Base-by-base conservation (phyloP, 805 yeast species). In the Saccharomycopsis sp. region DNA sequence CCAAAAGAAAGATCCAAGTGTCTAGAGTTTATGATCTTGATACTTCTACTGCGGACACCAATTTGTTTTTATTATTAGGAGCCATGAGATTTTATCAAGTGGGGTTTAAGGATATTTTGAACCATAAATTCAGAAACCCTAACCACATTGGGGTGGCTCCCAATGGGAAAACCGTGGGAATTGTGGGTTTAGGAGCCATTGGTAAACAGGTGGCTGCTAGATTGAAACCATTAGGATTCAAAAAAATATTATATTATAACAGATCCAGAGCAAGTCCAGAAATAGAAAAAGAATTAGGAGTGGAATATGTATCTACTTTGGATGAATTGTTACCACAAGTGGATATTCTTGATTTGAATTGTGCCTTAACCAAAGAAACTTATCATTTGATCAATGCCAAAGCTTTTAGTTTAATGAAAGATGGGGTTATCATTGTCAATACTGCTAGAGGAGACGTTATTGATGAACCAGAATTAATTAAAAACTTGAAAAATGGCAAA, bases 381-480 rank as follows among this genome's bases (percentile, higher is more conserved):
- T 52, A 44, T 21, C 69, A 65, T 41, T 45, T 65, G 42, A 58
- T 66, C 39, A 60, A 57, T 43, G 69, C 64, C 36, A 76, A 69
- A 12, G 62, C 76, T 1, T 68, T 87, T 40, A 54, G 58, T 18
- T 72, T 76, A 58, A 76, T 82, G 83, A 87, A 87, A 59, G 74
- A 76, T 45, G 94, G 88, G 28, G 87, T 79, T 28, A 74, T 82
- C 15, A 51, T 67, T 20, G 77, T 85, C 31, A 87, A 87, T 62
- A 85, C 94, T 13, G 89, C 95, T 5, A 72, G 96, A 54, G 96
- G 96, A 15, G 81, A 89, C 5, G 75, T 87, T 34, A 71, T 80
- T 49, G 80, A 82, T 56, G 88, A 82, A 57, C 41, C 55, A 2
- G 79, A 77, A 3, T 56, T 83, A 42, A 64, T 72, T 8, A 63